Base-by-base conservation (phyloP, 2,329 filamentous ascomycete species). In the Fusarium circinatum region DNA sequence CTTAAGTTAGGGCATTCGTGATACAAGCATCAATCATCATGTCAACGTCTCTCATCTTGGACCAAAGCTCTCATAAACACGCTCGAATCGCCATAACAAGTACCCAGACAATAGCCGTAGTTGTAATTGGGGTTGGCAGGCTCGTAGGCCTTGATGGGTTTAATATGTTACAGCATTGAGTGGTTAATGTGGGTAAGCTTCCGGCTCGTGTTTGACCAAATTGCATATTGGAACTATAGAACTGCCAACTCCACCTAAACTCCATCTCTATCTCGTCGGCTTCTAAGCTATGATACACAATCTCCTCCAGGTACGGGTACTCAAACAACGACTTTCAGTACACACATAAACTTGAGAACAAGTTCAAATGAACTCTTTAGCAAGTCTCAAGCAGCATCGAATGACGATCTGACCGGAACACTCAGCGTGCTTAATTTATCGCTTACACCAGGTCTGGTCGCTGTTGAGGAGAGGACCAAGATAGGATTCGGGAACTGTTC, bases 101-200 rank as follows among this genome's bases (percentile, higher is more conserved):
- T 45, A 13, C 17, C 8, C 17, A 2, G 5, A 26, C 6, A 12
- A 22, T 4, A 22, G 9, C 20, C 10, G 3, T 2, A 12, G 9
- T 4, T 30, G 9, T 0, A 30, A 12, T 0, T 8, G 0, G 4
- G 20, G 4, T 9, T n/a, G 2, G 2, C 9, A 22, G 20, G 9
- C 6, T 22, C 9, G 4, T 22, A 47, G 11, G 6, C 5, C 1
- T 13, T 5, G 20, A 9, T 3, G 13, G 13, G 5, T 8, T 8
- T 24, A 5, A 5, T 14, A 28, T 22, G 2, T 4, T 22, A 15
- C 13, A 3, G 9, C 0, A 28, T 3, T 14, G 4, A 20, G 5
- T 5, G 20, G 0, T 26, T 20, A 1, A 8, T 6, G 4, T 0
- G 7, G 8, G 3, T 0, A 5, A n/a, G 11, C 20, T 13, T 13